Base-by-base conservation (phyloP, 768 basidiomycete genomes). In the Paxillus ammoniavirescens region DNA sequence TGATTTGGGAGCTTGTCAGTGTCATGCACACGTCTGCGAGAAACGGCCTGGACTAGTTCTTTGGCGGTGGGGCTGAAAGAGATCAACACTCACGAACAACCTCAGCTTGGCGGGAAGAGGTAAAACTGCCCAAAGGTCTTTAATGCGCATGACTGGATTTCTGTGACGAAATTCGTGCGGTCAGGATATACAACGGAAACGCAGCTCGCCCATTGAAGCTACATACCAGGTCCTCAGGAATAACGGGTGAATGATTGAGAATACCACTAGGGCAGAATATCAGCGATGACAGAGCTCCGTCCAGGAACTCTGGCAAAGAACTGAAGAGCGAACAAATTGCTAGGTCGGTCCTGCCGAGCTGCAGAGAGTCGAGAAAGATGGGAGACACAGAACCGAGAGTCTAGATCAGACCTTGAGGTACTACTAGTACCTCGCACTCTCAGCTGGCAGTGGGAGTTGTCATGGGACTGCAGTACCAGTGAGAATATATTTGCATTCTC, bases 181-280 rank as follows among this genome's bases (percentile, higher is more conserved):
- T 54, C 45, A 50, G 41, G 36, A 8, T 38, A 42, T 45, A 6
- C 26, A 23, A 33, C 30, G 21, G 7, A n/a, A 48, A 42, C 13
- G 2, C n/a, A 12, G 5, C 31, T 45, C 12, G 26, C 15, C 15
- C 4, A 18, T 6, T 2, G 12, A 23, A 28, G 37, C 41, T n/a
- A 9, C 40, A 35, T 41, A 59, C 57, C 58, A 37, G 42, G 35
- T 23, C 42, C 46, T 17, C 28, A 13, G 28, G 42, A 43, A 21
- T 30, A 45, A 15, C 7, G 5, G 10, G 35, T 35, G 46, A 58
- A 65, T 58, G 62, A 65, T 58, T 61, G 73, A 63, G 58, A 65
- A 63, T 67, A 76, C 77, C 80, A 61, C 78, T 75, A 65, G 78
- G 77, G 78, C 76, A 60, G 55, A 56, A 55, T 58, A 53, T 33